Evolutionary conservation across 2,329 filamentous ascomycete species (phyloP), one percentile per base, ranked within the genome.

Genomic region (Aschersonia sp.): DNA sequence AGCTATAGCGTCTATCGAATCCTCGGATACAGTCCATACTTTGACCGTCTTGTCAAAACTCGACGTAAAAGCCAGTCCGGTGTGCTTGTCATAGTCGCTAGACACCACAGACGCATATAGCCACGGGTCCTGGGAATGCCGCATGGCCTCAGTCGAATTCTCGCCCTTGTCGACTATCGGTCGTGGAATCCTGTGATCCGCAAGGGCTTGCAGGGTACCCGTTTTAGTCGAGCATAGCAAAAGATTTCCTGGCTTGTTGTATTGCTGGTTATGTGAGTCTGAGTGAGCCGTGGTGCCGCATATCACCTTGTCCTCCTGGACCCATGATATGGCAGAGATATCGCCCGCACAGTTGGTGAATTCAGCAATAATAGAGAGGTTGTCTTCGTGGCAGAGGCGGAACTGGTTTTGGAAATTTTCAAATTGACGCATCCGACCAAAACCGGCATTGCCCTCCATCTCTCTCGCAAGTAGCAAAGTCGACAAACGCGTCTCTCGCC

Each of bases 211-310:
- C 2, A 82, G 57, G 0, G 64, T 69, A 0, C 71, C 67, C 1
- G 58, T 54, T 1, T 50, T 54, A 1, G 68, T 63, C 0, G 75
- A 79, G 5, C 75, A 78, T 1, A 82, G 60, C 1, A 78, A 62
- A 7, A 83, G 59, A 54, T 83, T 83, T 1, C 79, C 78, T 0
- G 75, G 72, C 53, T 77, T 80, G 54, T 83, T 83, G 56, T 83
- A 82, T 51, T 82, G 78, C 55, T 81, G 77, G 49, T 82, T 82
- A 42, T 78, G 74, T 0, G 67, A 62, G 53, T 82, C 79, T 0
- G 77, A 81, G 59, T 82, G 78, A 0, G 74, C 73, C 0, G 77
- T 79, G 0, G 78, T 77, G 35, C 79, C 79, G 52, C 77, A 80
- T n/a, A 82, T 56, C 46, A 82, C 77, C 12, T 65, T 64, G n/a